Percentiles rank a stretch among this genome's conserved stretches.
These are phyloP conservation scores for Colletotrichum agaves DNA, from an alignment of 2,329 filamentous ascomycete genomes.

Conservation along the genomic window DNA sequence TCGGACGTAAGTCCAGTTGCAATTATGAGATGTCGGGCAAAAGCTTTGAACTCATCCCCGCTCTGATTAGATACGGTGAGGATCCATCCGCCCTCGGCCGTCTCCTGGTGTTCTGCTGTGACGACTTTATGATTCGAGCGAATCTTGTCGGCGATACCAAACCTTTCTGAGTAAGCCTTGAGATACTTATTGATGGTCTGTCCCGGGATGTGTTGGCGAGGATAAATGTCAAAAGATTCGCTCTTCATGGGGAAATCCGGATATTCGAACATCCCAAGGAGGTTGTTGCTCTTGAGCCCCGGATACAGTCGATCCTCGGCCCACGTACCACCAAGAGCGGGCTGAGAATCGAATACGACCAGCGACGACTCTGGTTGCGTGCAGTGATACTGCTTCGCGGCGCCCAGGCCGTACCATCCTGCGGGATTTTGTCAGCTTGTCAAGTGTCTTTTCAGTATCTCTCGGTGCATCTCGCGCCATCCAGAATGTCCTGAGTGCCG, in stretches of 20 bases:
- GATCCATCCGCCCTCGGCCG: slow-evolving; percentile 52
- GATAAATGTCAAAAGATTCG: slow-evolving; percentile 59
- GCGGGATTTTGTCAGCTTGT: slow-evolving; percentile 4
- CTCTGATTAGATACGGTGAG: slow-evolving; percentile 44
- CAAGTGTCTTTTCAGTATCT: background rate
- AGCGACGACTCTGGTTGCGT: slow-evolving; percentile 66
- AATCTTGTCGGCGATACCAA: slow-evolving; percentile 53
- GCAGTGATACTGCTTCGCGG: slow-evolving; percentile 70
- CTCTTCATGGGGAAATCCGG: slow-evolving; percentile 77
- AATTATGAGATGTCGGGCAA: slow-evolving; percentile 60
- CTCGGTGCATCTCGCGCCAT: background rate
- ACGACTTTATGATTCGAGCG: slow-evolving; percentile 53
- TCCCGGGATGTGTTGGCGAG: slow-evolving; percentile 60
- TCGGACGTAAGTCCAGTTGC: slow-evolving; percentile 66
- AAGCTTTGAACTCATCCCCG: slow-evolving; percentile 42
- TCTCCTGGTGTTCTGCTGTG: slow-evolving; percentile 53
- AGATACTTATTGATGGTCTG: slow-evolving; percentile 59
- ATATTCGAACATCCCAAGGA: slow-evolving; percentile 77
- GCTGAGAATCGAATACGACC: slow-evolving; percentile 67
- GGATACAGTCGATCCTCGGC: slow-evolving; percentile 73
- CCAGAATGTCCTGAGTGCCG: background rate
- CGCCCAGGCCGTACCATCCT: slow-evolving; percentile 67
- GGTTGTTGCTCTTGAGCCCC: slow-evolving; percentile 78
- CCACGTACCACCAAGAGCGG: slow-evolving; percentile 76
- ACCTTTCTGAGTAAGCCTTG: slow-evolving; percentile 54